Evolutionary conservation across 169 alveolate genomes (phyloP).

Genomic region (Cryptosporidium ubiquitum): DNA sequence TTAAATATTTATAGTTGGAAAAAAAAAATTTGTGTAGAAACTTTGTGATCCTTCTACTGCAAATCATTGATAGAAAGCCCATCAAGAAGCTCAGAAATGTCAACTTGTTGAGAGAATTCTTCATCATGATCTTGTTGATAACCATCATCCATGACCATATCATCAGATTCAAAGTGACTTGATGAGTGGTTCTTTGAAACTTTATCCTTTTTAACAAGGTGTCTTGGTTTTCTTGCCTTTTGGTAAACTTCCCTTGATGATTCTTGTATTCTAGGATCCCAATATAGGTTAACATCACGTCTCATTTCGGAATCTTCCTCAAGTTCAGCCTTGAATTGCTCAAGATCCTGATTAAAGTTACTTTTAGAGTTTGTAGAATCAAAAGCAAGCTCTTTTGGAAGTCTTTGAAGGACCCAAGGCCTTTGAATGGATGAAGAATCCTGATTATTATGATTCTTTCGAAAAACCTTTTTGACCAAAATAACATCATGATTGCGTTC

Average conservation of each 20-base stretch:
- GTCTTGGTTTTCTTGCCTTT: conserved; percentile 68
- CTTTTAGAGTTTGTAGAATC: background rate
- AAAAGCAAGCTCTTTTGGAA: conserved; percentile 64
- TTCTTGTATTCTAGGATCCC: conserved; percentile 77
- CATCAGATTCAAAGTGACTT: background rate
- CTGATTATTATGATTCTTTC: conserved; percentile 75
- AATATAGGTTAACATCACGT: conserved; percentile 84
- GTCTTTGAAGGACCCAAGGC: conserved; percentile 76
- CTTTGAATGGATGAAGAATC: conserved; percentile 37
- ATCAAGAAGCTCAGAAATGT: conserved; percentile 64
- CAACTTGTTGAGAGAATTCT: conserved; percentile 19
- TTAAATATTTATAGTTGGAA: background rate
- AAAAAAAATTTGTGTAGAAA: background rate
- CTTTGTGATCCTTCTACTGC: background rate
- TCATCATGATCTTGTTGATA: background rate
- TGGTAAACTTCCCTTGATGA: conserved; percentile 35
- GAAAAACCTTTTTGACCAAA: conserved; percentile 81
- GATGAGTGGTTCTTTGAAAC: background rate
- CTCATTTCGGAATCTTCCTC: conserved; percentile 89
- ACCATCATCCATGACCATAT: background rate
- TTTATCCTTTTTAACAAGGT: conserved; percentile 41
- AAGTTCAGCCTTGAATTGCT: conserved; percentile 88
- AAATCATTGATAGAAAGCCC: conserved; percentile 62
- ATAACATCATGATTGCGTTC: conserved; percentile 82
- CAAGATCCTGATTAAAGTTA: conserved; percentile 80